Conservation (phyloP, 2,329 filamentous ascomycete genomes). For the Canariomyces notabilis region DNA sequence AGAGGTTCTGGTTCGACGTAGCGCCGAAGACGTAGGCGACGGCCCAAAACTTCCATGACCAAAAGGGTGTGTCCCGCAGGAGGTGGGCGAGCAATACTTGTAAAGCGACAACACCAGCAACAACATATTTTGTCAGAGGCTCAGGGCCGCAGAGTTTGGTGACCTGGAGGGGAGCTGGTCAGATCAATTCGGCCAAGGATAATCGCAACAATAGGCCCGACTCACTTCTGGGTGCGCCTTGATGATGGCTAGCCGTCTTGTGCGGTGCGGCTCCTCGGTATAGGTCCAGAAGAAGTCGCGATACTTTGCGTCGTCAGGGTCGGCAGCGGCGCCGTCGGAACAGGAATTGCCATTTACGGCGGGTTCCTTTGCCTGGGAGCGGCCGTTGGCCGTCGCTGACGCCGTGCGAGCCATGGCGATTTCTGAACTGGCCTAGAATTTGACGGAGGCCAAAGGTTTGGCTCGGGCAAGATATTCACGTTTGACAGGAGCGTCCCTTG, state of each 20-base stretch:
- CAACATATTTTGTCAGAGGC: conserved; percentile 90
- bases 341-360: conserved; percentile 16
- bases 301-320: conserved; percentile 35
- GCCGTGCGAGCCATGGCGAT: conserved; percentile 27
- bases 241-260: conserved; percentile 87
- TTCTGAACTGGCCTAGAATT: background rate
- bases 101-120: conserved; percentile 73
- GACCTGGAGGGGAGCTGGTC: conserved; percentile 52
- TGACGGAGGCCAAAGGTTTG: conserved; percentile 7
- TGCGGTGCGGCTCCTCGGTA: conserved; percentile 94
- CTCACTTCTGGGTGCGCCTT: conserved; percentile 92
- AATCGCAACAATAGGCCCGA: background rate
- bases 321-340: conserved; percentile 13
- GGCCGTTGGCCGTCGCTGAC: conserved; percentile 24
- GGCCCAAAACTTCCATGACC: conserved; percentile 79
- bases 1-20: conserved; percentile 96
- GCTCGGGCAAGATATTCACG: conserved; percentile 3
- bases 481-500: conserved; percentile 1
- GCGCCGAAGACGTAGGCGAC: conserved; percentile 89
- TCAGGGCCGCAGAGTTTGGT: conserved; percentile 96
- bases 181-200: background rate
- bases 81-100: conserved; percentile 74
- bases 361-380: conserved; percentile 23
- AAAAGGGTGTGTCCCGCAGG: conserved; percentile 70
- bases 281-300: conserved; percentile 94